Evolutionary conservation across 768 basidiomycete genomes (phyloP), one percentile per base, ranked within the genome.

Genomic region (Brasilioporus rufonigricans): DNA sequence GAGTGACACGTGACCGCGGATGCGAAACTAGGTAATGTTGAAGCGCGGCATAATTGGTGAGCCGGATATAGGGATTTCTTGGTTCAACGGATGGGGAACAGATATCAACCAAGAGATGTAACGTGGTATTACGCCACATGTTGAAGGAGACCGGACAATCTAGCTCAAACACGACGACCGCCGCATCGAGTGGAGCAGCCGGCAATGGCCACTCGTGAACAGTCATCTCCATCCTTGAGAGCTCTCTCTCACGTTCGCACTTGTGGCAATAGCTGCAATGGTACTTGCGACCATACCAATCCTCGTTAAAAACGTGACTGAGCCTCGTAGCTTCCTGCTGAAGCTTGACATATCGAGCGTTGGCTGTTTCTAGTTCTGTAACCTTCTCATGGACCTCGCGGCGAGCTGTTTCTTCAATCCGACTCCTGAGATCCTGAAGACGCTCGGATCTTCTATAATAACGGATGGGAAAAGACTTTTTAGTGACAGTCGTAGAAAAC

Each of bases 121-220:
- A 75, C 4, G 79, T 79, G 27, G 67, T 62, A 1, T 61, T 63
- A 41, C 81, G 71, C 80, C 80, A 82, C 49, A 74, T 65, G 13
- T 67, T 60, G 54, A 80, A 77, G 7, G 65, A 51, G 11, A 63
- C 21, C 3, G 80, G 80, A 47, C 71, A 71, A 13, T 58, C 53
- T 3, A 80, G 53, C 54, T 81, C 78, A 44, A 81, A 81, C 1
- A 80, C 65, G 14, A 72, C 66, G 0, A 61, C 60, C 48, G 72
- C 65, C 0, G 69, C 69, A 6, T 51, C 18, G 5, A 61, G 13
- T 6, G 18, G 21, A 12, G 58, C 41, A 1, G 48, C 29, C 0
- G 80, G 78, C 36, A 82, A 58, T 9, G 80, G 81, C 79, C 78
- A 79, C 49, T 82, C 81, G 35, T 77, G 67, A 5, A 76, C 58